phyloP scores from a whole-genome alignment of 306 rosid genomes.

The Pueraria montana region DNA sequence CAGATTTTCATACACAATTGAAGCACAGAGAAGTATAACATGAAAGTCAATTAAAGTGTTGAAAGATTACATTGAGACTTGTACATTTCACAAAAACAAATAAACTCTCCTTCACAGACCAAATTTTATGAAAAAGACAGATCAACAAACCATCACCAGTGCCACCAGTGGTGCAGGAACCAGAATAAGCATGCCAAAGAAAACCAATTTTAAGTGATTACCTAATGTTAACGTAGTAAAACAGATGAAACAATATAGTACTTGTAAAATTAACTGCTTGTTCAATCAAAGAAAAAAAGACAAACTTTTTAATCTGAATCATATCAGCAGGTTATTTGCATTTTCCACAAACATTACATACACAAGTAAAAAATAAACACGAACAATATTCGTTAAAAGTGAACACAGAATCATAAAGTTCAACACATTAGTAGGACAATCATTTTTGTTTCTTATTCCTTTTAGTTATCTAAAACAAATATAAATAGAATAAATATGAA shows the following conservation, averaged over 20 bases:
- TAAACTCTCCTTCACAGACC: not conserved
- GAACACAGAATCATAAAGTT: not conserved
- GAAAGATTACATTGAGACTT: not conserved
- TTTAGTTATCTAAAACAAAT: not conserved
- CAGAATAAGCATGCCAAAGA: constrained; percentile 28
- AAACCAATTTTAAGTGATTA: not conserved
- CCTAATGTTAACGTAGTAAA: constrained; percentile 16
- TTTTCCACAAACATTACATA: not conserved
- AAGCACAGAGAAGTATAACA: constrained; percentile 1
- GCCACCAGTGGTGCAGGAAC: not conserved
- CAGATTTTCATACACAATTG: not conserved
- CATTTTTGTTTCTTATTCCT: not conserved
- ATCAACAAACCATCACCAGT: constrained; percentile 15
- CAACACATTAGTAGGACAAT: not conserved
- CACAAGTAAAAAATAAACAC: constrained; percentile 3
- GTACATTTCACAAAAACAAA: not conserved
- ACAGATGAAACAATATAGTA: not conserved
- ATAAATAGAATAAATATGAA: not conserved
- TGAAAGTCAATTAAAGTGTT: not conserved
- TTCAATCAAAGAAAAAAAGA: constrained; percentile 10
- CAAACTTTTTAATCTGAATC: constrained; percentile 1
- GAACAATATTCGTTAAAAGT: not conserved
- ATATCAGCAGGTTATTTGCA: not conserved
- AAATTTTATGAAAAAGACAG: not conserved
- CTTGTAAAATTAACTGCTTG: not conserved